These are phyloP conservation scores for Aspergillus thermomutatus DNA, from an alignment of 2,329 filamentous ascomycete species.

Conservation along the genomic window DNA sequence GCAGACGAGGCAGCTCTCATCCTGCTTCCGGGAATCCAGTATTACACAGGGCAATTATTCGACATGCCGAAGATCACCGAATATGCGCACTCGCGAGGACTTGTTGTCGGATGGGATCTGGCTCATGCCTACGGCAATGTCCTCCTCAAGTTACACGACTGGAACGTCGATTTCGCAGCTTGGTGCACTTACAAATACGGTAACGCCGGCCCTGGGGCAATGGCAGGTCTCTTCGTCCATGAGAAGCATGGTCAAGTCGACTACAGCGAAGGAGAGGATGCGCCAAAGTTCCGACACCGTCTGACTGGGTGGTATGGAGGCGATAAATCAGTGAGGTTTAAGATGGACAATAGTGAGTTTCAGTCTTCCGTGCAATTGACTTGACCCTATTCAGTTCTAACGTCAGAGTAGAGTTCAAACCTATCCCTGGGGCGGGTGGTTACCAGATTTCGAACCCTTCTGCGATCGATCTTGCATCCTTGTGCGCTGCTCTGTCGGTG, in stretches of 20 bases:
- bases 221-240: conserved; percentile 77
- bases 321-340: conserved; percentile 70
- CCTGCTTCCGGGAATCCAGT: conserved; percentile 82
- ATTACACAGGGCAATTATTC: conserved; percentile 84
- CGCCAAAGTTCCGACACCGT: conserved; percentile 58
- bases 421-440: conserved; percentile 72
- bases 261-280: conserved; percentile 38
- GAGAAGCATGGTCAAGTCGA: conserved; percentile 58
- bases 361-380: neutral
- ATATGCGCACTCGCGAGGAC: conserved; percentile 65
- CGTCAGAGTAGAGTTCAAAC: conserved; percentile 57
- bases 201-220: conserved; percentile 76
- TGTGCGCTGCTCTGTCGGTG: conserved; percentile 68
- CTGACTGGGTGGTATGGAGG: conserved; percentile 83
- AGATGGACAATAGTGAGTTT: conserved; percentile 65
- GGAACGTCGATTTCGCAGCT: conserved; percentile 83
- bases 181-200: conserved; percentile 97
- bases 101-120: conserved; percentile 79
- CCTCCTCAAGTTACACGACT: conserved; percentile 72
- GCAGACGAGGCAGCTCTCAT: conserved; percentile 69
- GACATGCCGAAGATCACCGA: conserved; percentile 75
- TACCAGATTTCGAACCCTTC: conserved; percentile 80
- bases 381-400: neutral
- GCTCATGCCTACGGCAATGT: conserved; percentile 84
- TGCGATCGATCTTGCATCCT: conserved; percentile 69